Conservation (phyloP, 441 rosid species). For the Rhodomyrtus psidioides region DNA sequence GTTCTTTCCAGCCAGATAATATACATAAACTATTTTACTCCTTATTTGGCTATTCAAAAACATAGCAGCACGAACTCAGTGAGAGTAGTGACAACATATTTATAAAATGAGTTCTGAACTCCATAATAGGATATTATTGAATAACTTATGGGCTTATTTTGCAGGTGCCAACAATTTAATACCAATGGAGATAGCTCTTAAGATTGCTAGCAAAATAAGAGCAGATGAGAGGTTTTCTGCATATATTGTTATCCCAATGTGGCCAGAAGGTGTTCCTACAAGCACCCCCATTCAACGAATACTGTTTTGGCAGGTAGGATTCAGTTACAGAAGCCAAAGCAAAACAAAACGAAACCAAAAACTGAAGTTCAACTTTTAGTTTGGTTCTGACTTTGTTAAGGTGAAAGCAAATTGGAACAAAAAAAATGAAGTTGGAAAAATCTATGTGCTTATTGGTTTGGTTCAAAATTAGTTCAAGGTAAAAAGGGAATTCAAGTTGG, state of each 20-base stretch:
- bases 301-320: constrained; percentile 65
- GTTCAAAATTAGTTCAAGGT: not conserved
- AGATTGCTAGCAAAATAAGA: constrained; percentile 61
- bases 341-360: not conserved
- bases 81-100: not conserved
- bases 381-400: not conserved
- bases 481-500: not conserved
- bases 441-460: not conserved
- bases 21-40: not conserved
- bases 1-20: not conserved
- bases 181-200: constrained; percentile 68
- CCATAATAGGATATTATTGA: not conserved
- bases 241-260: constrained; percentile 70
- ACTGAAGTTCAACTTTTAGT: not conserved
- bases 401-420: not conserved
- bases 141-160: not conserved
- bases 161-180: constrained; percentile 72
- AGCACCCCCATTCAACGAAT: constrained; percentile 44
- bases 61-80: not conserved
- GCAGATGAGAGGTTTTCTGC: constrained; percentile 60
- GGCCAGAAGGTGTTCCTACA: constrained; percentile 66
- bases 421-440: not conserved
- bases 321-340: not conserved
- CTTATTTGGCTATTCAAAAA: not conserved
- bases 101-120: not conserved